A percentile compares a stretch with the other conserved stretches of the same genome.
Conservation (phyloP, 345 rosid genomes). For the Salix purpurea region DNA sequence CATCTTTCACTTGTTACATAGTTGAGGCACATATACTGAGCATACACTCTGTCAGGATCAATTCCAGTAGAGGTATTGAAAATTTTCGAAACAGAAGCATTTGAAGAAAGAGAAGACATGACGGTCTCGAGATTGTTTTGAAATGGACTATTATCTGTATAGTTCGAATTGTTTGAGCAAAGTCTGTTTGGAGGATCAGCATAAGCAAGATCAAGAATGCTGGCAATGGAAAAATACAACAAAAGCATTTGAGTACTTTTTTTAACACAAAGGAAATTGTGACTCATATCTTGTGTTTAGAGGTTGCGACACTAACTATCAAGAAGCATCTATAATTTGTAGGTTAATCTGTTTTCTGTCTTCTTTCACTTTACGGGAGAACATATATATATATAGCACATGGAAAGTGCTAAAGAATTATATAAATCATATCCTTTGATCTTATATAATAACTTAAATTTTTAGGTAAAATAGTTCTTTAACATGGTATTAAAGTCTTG, state of each 20-base stretch:
- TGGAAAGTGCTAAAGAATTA: too few species aligned
- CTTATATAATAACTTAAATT: too few species aligned
- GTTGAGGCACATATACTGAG: slow-evolving; percentile 37
- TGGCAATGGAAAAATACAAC: neutral
- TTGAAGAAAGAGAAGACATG: neutral
- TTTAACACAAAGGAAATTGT: neutral
- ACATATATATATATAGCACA: too few species aligned
- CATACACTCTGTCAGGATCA: slow-evolving; percentile 16
- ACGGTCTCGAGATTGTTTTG: slow-evolving; percentile 2
- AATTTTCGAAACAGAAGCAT: slow-evolving; percentile 15
- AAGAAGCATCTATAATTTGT: neutral
- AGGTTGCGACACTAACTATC: neutral
- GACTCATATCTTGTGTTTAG: neutral
- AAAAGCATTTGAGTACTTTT: neutral
- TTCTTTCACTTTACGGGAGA: too few species aligned
- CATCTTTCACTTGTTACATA: slow-evolving; percentile 15
- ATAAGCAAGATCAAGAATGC: neutral
- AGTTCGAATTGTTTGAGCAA: slow-evolving; percentile 3
- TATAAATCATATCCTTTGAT: too few species aligned
- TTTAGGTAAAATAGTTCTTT: too few species aligned
- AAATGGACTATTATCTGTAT: slow-evolving; percentile 2
- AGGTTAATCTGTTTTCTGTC: too few species aligned
- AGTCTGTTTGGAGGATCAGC: slow-evolving; percentile 18
- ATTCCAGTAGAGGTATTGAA: slow-evolving; percentile 18
- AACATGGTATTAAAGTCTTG: too few species aligned